Evolutionary conservation across 768 basidiomycete genomes (phyloP).

Genomic region (Leccinum uliginosum): DNA sequence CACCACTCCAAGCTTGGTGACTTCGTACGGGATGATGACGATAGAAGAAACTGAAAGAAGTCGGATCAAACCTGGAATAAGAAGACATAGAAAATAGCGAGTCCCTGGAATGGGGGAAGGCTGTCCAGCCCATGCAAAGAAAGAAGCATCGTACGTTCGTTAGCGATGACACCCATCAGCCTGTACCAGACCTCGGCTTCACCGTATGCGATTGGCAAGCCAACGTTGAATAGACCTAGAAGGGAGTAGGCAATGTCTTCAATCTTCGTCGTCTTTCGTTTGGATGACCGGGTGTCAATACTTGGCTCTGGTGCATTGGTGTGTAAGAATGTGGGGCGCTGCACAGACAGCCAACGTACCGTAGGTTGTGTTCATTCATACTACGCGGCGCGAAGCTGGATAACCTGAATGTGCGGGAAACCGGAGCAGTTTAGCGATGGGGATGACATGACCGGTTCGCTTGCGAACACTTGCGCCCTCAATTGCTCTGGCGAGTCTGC

Average conservation of each 20-base stretch:
- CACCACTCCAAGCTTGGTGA: constrained; percentile 13
- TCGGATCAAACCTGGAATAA: constrained; percentile 6
- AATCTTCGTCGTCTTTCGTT: constrained; percentile 18
- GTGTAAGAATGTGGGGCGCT: no score
- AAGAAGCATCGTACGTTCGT: constrained; percentile 12
- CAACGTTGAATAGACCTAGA: constrained; percentile 22
- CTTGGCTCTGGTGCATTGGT: no score
- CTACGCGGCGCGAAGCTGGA: no score
- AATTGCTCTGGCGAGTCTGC: no score
- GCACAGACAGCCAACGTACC: no score
- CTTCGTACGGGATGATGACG: constrained; percentile 7
- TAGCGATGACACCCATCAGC: constrained; percentile 12
- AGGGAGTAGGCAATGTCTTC: constrained; percentile 26
- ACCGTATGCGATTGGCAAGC: constrained; percentile 22
- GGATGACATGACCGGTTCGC: no score
- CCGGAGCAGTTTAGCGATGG: no score
- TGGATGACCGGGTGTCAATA: constrained; percentile 4
- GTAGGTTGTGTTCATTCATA: no score
- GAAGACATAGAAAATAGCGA: constrained; percentile 5
- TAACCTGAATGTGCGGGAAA: no score
- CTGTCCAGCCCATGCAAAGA: constrained; percentile 10
- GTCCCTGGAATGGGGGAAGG: constrained; percentile 8
- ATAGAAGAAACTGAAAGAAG: neutral
- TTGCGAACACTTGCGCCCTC: no score
- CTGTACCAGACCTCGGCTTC: constrained; percentile 23